phyloP scores from a whole-genome alignment of 1,139 yeast genomes.

The Candida tetrigidarum region DNA sequence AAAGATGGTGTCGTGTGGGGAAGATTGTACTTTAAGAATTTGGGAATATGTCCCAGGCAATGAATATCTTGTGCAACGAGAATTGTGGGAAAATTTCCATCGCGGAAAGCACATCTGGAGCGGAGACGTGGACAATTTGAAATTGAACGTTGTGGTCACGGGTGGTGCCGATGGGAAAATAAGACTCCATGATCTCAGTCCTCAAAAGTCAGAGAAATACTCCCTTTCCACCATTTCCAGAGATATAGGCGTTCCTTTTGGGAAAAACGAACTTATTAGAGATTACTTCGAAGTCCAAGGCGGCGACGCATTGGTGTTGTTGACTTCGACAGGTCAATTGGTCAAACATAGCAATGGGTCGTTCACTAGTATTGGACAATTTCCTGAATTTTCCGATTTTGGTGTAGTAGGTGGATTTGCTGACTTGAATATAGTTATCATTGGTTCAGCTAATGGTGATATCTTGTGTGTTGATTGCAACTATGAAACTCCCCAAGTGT shows the following conservation, averaged over 20 bases:
- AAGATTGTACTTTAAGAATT: conserved; percentile 84
- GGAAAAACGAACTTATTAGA: conserved; percentile 61
- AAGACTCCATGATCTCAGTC: conserved; percentile 56
- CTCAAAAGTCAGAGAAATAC: conserved; percentile 23
- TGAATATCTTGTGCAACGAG: conserved; percentile 27
- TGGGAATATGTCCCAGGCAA: conserved; percentile 57
- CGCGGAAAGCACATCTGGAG: conserved; percentile 91
- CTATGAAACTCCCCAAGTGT: conserved; percentile 17
- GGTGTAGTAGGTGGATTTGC: conserved; percentile 55
- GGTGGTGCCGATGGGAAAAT: conserved; percentile 93
- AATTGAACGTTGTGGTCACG: conserved; percentile 57
- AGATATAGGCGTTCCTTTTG: conserved; percentile 28
- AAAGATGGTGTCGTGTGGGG: conserved; percentile 71
- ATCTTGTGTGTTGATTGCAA: conserved; percentile 50
- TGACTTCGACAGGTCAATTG: conserved; percentile 68
- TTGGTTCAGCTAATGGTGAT: conserved; percentile 60
- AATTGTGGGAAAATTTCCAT: conserved; percentile 63
- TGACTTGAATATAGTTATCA: conserved; percentile 40
- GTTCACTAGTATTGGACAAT: conserved; percentile 33
- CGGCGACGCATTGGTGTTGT: conserved; percentile 47
- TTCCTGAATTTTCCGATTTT: conserved; percentile 43
- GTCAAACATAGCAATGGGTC: conserved; percentile 31
- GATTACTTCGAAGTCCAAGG: conserved; percentile 53
- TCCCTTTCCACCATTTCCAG: conserved; percentile 34
- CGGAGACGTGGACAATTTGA: conserved; percentile 56